Evolutionary conservation across 352 stramenopile species (phyloP).

Genomic region (Globisporangium camurandrum): DNA sequence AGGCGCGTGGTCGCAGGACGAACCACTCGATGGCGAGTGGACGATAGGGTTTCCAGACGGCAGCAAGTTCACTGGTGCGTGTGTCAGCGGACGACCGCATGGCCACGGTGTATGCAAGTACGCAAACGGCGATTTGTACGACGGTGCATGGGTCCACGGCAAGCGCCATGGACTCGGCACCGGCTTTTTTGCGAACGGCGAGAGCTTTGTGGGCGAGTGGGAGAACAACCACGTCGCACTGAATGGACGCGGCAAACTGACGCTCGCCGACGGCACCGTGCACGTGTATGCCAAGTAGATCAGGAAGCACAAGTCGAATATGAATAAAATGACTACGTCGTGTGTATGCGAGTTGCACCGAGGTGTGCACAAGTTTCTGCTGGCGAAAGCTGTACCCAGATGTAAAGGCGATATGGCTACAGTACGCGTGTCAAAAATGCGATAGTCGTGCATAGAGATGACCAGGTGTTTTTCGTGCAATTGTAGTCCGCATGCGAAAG

Average conservation of each 20-base stretch:
- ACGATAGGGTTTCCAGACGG: conserved; percentile 68
- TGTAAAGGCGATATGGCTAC: too few relatives aligned
- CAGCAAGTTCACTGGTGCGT: conserved; percentile 69
- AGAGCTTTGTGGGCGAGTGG: conserved; percentile 70
- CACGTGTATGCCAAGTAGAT: conserved; percentile 55
- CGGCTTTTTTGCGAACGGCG: conserved; percentile 64
- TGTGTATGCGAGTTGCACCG: too few relatives aligned
- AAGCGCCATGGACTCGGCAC: conserved; percentile 67
- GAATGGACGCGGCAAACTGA: conserved; percentile 59
- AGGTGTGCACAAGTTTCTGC: too few relatives aligned
- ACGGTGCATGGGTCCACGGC: conserved; percentile 73
- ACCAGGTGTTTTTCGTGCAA: too few relatives aligned
- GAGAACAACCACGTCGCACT: conserved; percentile 80
- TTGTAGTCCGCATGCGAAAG: too few relatives aligned
- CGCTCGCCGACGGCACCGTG: conserved; percentile 59
- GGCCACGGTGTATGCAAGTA: conserved; percentile 75
- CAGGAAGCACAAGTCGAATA: too few relatives aligned
- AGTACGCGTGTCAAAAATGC: too few relatives aligned
- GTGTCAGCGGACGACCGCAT: conserved; percentile 51
- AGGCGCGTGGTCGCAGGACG: conserved; percentile 46
- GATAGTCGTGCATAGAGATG: too few relatives aligned
- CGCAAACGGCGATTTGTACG: conserved; percentile 77
- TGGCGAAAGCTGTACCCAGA: too few relatives aligned
- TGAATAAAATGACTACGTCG: too few relatives aligned
- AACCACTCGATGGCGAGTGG: conserved; percentile 62